Evolutionary conservation across 1,284 basidiomycete genomes (phyloP).

Genomic region (Fistulina hepatica): DNA sequence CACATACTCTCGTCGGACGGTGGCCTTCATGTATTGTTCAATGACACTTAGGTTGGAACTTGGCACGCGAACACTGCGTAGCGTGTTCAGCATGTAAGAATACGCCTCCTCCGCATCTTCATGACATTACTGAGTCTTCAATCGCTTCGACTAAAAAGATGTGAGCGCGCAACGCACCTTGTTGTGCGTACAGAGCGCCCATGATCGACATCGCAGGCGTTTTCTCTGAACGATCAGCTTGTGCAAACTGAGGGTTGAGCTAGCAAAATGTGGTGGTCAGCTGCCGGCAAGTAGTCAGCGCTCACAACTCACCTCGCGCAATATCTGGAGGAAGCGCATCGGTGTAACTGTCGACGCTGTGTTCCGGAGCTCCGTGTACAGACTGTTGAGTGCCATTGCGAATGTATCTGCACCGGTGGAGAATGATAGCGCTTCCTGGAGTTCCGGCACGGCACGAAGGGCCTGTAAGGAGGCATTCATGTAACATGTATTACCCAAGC

Average conservation of each 20-base stretch:
- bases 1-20: slow-evolving; percentile 73
- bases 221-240: slow-evolving; percentile 36
- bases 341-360: slow-evolving; percentile 79
- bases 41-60: slow-evolving; percentile 47
- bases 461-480: slow-evolving; percentile 95
- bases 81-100: slow-evolving; percentile 70
- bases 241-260: slow-evolving; percentile 88
- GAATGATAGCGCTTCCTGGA: slow-evolving; percentile 58
- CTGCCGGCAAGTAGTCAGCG: slow-evolving; percentile 20
- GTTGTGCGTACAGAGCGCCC: slow-evolving; percentile 66
- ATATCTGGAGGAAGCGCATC: slow-evolving; percentile 52
- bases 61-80: slow-evolving; percentile 49
- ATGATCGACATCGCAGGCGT: slow-evolving; percentile 25
- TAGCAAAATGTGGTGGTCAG: slow-evolving; percentile 47
- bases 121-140: too few species aligned
- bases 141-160: neutral
- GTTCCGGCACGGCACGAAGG: slow-evolving; percentile 82
- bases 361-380: slow-evolving; percentile 64
- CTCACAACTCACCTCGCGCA: slow-evolving; percentile 52
- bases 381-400: slow-evolving; percentile 65
- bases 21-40: slow-evolving; percentile 77
- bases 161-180: slow-evolving; percentile 41
- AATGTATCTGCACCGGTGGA: too few species aligned
- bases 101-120: slow-evolving; percentile 95
- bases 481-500: slow-evolving; percentile 87